A percentile compares a stretch with the other conserved stretches of the same genome.
Evolutionary conservation across 805 yeast species (phyloP).

Genomic region (Sugiyamaella americana): DNA sequence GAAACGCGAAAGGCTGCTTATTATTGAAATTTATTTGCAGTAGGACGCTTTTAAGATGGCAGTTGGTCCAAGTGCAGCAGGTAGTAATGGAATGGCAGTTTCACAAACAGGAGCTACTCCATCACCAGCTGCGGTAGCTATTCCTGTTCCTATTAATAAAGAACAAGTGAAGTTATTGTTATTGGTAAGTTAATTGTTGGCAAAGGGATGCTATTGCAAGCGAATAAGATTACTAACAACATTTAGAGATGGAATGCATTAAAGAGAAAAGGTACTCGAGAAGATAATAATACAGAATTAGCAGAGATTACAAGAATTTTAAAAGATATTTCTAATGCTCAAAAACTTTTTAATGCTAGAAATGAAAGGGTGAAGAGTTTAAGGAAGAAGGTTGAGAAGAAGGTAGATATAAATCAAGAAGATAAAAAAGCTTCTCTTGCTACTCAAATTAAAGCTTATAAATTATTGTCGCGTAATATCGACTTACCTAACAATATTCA

Average conservation of each 20-base stretch:
- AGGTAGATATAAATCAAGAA: neutral
- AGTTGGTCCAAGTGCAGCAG: too few species aligned
- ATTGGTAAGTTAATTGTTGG: constrained; percentile 18
- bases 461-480: constrained; percentile 49
- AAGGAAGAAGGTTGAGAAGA: constrained; percentile 10
- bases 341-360: constrained; percentile 25
- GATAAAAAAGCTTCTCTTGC: neutral
- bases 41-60: too few species aligned
- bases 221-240: neutral
- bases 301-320: constrained; percentile 27
- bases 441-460: constrained; percentile 61
- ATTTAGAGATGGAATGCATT: constrained; percentile 32
- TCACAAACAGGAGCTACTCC: too few species aligned
- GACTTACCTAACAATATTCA: constrained; percentile 52
- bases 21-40: too few species aligned
- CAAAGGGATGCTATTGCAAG: neutral
- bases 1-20: too few species aligned
- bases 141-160: constrained; percentile 27
- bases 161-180: constrained; percentile 33
- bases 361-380: constrained; percentile 15
- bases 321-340: constrained; percentile 24
- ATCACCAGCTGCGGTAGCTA: constrained; percentile 3
- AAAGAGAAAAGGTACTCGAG: constrained; percentile 23
- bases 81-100: too few species aligned
- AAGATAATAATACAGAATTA: constrained; percentile 28